These are phyloP conservation scores for Talaromyces stipitatus DNA, from an alignment of 495 filamentous ascomycete genomes.

Conservation along the genomic window DNA sequence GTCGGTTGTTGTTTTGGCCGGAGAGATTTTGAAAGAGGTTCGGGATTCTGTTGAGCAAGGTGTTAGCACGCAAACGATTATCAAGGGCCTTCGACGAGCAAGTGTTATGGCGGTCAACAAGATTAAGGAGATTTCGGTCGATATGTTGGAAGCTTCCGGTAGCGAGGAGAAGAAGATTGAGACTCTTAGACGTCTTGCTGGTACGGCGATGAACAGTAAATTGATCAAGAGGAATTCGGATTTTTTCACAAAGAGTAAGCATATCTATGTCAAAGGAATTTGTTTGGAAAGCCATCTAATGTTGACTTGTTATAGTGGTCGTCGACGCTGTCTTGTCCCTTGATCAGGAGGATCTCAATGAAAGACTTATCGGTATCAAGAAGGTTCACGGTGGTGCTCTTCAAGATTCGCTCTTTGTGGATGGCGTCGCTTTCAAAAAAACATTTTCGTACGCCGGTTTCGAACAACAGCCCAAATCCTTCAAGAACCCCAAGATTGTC, in stretches of 20 bases:
- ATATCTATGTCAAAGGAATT: slow-evolving; percentile 1
- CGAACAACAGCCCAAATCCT: slow-evolving; percentile 96
- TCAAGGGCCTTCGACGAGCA: slow-evolving; percentile 89
- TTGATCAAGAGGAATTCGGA: slow-evolving; percentile 94
- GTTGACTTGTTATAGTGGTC: slow-evolving; percentile 57
- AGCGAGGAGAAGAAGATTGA: slow-evolving; percentile 80
- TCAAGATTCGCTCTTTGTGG: slow-evolving; percentile 93
- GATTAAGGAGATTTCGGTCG: slow-evolving; percentile 93
- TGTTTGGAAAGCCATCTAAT: background rate
- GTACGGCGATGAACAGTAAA: slow-evolving; percentile 99
- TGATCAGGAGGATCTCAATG: slow-evolving; percentile 95
- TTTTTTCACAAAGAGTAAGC: slow-evolving; percentile 92
- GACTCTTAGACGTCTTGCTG: slow-evolving; percentile 82
- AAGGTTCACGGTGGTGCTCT: slow-evolving; percentile 95
- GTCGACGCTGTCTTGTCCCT: slow-evolving; percentile 95
- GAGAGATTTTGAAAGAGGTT: slow-evolving; percentile 93
- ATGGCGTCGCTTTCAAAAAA: slow-evolving; percentile 99
- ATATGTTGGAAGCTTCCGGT: slow-evolving; percentile 45
- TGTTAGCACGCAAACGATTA: slow-evolving; percentile 93
- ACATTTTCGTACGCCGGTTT: slow-evolving; percentile 99
- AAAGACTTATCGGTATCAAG: slow-evolving; percentile 96
- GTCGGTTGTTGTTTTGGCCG: slow-evolving; percentile 90
- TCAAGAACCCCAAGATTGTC: slow-evolving; percentile 87
- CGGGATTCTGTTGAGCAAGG: slow-evolving; percentile 93
- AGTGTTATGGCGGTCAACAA: slow-evolving; percentile 94